phyloP scores from a whole-genome alignment of 345 rosid genomes.

The Murraya koenigii region DNA sequence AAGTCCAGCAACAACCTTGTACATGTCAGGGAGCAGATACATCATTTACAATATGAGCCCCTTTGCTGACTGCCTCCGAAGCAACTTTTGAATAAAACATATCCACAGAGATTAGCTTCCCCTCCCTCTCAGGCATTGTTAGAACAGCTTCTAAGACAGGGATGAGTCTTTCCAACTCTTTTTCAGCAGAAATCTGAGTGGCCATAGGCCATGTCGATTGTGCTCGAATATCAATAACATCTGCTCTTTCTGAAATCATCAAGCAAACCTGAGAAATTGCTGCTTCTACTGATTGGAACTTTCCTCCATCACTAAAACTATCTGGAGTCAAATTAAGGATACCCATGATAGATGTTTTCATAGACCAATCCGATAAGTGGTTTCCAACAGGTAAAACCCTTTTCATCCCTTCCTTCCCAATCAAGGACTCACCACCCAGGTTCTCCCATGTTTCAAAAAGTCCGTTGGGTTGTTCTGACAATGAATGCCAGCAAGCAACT shows the following conservation, averaged over 20 bases:
- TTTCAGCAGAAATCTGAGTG: constrained; percentile 55
- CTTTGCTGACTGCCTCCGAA: constrained; percentile 65
- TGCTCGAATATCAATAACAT: constrained; percentile 83
- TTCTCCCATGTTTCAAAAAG: constrained; percentile 69
- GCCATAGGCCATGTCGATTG: constrained; percentile 93
- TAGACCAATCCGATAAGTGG: constrained; percentile 74
- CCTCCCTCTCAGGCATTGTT: constrained; percentile 82
- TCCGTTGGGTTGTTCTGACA: constrained; percentile 49
- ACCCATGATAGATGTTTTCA: constrained; percentile 76
- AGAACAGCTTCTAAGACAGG: constrained; percentile 70
- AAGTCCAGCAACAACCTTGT: constrained; percentile 55
- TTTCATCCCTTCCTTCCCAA: constrained; percentile 73
- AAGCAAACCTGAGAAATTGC: constrained; percentile 65
- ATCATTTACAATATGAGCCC: constrained; percentile 88
- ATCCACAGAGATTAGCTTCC: constrained; percentile 74
- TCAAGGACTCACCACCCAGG: constrained; percentile 67
- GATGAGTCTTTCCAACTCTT: constrained; percentile 69
- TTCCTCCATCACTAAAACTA: constrained; percentile 95
- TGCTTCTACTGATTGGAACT: constrained; percentile 56
- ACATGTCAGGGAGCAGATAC: constrained; percentile 73
- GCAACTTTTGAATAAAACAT: constrained; percentile 90
- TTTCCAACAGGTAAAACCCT: constrained; percentile 78
- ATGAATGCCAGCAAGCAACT: constrained; percentile 77
- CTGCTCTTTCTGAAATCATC: constrained; percentile 80
- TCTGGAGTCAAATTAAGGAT: constrained; percentile 90